Evolutionary conservation across 2,329 filamentous ascomycete genomes (phyloP).

Genomic region (Knoxdaviesia proteae): DNA sequence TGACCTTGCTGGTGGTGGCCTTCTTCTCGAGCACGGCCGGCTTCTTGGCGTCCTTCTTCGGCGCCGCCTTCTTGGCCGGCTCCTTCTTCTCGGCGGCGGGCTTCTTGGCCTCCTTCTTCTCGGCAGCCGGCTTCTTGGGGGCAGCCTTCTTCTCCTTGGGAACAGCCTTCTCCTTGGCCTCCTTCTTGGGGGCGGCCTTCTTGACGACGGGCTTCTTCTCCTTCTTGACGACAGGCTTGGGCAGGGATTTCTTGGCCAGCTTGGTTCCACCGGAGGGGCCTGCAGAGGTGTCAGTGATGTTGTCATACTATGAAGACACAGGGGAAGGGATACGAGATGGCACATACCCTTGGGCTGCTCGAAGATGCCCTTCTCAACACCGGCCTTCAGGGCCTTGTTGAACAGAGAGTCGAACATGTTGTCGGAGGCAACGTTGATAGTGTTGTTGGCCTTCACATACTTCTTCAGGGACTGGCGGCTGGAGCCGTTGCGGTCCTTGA

Average conservation of each 20-base stretch:
- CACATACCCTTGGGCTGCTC: slow-evolving; percentile 72
- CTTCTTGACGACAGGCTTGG: slow-evolving; percentile 9
- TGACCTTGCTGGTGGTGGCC: slow-evolving; percentile 12
- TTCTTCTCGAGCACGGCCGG: slow-evolving; percentile 11
- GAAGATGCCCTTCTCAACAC: slow-evolving; percentile 74
- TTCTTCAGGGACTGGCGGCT: slow-evolving; percentile 42
- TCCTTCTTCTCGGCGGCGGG: slow-evolving; percentile 38
- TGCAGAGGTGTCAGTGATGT: slow-evolving; percentile 12
- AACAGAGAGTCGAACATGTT: slow-evolving; percentile 52
- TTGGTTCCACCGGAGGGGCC: slow-evolving; percentile 78
- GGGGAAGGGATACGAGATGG: neutral
- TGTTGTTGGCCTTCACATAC: slow-evolving; percentile 35
- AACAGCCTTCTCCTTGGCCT: slow-evolving; percentile 1
- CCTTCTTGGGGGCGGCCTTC: slow-evolving; percentile 15
- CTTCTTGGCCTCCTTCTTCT: slow-evolving; percentile 14
- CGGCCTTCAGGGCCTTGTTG: slow-evolving; percentile 65
- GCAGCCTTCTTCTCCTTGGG: slow-evolving; percentile 10
- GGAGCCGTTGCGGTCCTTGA: slow-evolving; percentile 41
- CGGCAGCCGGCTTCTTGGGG: slow-evolving; percentile 10
- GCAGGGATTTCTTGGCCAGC: slow-evolving; percentile 56
- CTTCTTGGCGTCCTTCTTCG: slow-evolving; percentile 9
- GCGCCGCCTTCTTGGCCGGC: slow-evolving; percentile 15
- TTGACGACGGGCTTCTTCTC: slow-evolving; percentile 25
- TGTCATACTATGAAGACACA: slow-evolving; percentile 6
- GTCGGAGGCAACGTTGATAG: slow-evolving; percentile 19